Base-by-base conservation (phyloP, 805 yeast genomes). In the Wilhelminamyces savonicus region DNA sequence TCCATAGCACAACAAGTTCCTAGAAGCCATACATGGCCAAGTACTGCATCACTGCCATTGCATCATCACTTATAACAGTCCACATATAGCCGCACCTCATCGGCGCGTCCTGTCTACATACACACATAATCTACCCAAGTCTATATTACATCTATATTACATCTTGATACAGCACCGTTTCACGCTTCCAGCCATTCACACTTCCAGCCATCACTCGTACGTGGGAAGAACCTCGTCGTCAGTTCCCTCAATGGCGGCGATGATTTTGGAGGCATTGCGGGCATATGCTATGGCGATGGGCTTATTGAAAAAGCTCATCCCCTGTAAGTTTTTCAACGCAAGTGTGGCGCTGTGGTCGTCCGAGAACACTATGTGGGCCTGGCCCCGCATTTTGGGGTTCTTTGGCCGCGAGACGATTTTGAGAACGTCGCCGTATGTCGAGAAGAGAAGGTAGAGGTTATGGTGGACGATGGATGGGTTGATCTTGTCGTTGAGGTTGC, bases 391-490 rank as follows among this genome's bases (percentile, higher is more conserved):
- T 33, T 59, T 66, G 31, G 62, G 62, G 21, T 63, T 50, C 30
- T 65, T 60, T 10, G 31, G 23, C 16, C 44, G 43, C 16, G 69
- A 48, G 27, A 62, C 52, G 8, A 82, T 62, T 8, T 71, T 69
- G 4, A 80, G 46, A 3, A 82, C 71, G 44, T 79, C 86, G 0
- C 86, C 87, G 49, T 66, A 79, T 1, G 77, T 69, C 10, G 78
- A 59, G 40, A 78, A 79, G 5, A 80, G 46, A 13, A 80, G 44
- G 43, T 72, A 79, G 9, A 82, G 54, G 40, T 71, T 72, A 30
- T 71, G 71, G 40, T 70, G 71, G 35, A 79, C 43, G 16, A 62
- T 52, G 1, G 44, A 28, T 1, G 56, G 46, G 16, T 69, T 62
- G 30, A 80, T 54, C 40, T 77, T 66, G 37, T 78, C 80, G 40